These are phyloP conservation scores for Podaxis pistillaris DNA, from an alignment of 768 basidiomycete genomes.

Conservation along the genomic window DNA sequence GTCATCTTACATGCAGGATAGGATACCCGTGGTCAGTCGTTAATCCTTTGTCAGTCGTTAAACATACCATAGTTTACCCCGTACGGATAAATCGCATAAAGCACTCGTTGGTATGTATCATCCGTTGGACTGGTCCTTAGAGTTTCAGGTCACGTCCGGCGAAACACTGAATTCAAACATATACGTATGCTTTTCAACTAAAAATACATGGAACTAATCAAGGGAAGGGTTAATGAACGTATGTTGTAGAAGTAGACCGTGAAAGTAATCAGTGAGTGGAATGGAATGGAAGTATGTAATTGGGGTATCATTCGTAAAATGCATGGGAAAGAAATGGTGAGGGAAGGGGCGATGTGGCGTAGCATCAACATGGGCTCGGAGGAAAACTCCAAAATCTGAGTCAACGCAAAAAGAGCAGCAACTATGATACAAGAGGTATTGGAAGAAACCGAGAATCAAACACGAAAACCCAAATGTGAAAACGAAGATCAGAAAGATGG, in stretches of 20 bases:
- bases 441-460: neutral
- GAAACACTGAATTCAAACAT: neutral
- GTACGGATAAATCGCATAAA: neutral
- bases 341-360: neutral
- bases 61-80: neutral
- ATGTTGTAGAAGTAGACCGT: neutral
- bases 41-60: neutral
- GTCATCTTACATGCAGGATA: neutral
- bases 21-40: neutral
- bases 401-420: neutral
- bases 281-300: neutral
- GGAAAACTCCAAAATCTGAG: neutral
- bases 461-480: neutral
- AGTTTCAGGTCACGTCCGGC: neutral
- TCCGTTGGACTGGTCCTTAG: too few relatives aligned
- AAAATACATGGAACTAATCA: slow-evolving; percentile 9
- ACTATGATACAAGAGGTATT: slow-evolving; percentile 7
- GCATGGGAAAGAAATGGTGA: neutral
- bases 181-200: neutral
- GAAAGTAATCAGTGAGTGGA: neutral
- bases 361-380: neutral
- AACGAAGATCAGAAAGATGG: neutral
- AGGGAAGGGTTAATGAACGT: neutral
- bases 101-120: too few relatives aligned
- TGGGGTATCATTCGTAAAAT: neutral